Evolutionary conservation across 2,329 filamentous ascomycete species (phyloP).

Genomic region (Xylariaceae sp.): DNA sequence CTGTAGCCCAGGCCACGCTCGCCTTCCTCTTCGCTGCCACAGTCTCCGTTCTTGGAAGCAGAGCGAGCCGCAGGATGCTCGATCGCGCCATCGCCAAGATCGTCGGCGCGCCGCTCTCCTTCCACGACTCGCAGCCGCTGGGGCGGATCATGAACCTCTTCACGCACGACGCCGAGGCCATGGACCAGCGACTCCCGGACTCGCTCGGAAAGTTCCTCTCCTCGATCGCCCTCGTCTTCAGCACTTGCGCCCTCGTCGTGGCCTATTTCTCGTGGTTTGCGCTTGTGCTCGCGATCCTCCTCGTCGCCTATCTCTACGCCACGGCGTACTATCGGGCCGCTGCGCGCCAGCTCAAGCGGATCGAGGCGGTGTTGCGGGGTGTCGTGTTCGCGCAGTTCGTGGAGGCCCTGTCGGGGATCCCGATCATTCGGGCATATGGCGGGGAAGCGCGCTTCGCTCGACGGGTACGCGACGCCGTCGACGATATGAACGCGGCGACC

Average conservation of each 20-base stretch:
- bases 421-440: conserved; percentile 68
- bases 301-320: conserved; percentile 61
- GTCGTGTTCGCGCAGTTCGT: conserved; percentile 66
- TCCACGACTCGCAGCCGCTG: conserved; percentile 72
- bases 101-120: conserved; percentile 47
- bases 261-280: conserved; percentile 70
- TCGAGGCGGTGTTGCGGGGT: conserved; percentile 67
- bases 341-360: conserved; percentile 68
- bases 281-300: conserved; percentile 63
- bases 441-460: conserved; percentile 59
- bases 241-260: conserved; percentile 66
- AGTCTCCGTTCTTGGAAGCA: conserved; percentile 62
- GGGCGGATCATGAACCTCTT: conserved; percentile 72
- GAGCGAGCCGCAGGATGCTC: conserved; percentile 65
- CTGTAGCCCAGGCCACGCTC: conserved; percentile 53
- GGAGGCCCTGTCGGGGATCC: conserved; percentile 63
- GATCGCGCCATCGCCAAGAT: conserved; percentile 59
- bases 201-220: conserved; percentile 68
- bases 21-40: conserved; percentile 63
- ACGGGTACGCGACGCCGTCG: conserved; percentile 58
- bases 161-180: conserved; percentile 69
- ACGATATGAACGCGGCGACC: conserved; percentile 69
- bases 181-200: conserved; percentile 70
- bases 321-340: conserved; percentile 68
- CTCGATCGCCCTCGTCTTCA: conserved; percentile 62